Conservation (phyloP, 495 filamentous ascomycete genomes). For the Hypoxylon rickii region DNA sequence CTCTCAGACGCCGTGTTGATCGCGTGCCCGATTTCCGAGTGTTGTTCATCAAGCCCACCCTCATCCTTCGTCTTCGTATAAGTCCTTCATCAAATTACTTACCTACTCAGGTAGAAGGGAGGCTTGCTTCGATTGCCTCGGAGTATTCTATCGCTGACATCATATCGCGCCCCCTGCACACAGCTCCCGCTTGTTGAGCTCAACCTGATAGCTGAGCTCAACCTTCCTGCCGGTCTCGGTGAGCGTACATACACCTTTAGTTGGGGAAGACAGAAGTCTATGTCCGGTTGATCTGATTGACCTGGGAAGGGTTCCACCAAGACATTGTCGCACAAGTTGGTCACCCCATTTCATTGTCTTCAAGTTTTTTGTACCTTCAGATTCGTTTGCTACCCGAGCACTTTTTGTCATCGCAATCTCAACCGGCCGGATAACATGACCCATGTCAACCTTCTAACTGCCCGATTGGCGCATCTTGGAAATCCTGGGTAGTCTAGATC, state of each 20-base stretch:
- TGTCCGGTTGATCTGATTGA: constrained; percentile 29
- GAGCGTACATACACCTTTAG: constrained; percentile 16
- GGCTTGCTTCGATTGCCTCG: constrained; percentile 11
- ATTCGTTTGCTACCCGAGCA: background rate
- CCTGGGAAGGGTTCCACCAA: constrained; percentile 19
- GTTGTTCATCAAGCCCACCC: too few species aligned
- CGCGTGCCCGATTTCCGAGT: constrained; percentile 1
- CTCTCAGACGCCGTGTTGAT: background rate
- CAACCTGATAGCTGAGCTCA: constrained; percentile 20
- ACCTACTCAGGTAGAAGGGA: too few species aligned
- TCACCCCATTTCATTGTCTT: constrained; percentile 20
- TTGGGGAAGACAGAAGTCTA: constrained; percentile 22
- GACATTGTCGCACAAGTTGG: constrained; percentile 35
- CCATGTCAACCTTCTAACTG: constrained; percentile 24
- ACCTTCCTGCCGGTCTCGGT: constrained; percentile 30
- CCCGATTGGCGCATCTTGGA: constrained; percentile 15
- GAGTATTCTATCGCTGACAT: constrained; percentile 35
- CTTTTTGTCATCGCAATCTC: constrained; percentile 10
- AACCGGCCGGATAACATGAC: constrained; percentile 8
- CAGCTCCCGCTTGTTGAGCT: constrained; percentile 32
- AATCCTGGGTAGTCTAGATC: constrained; percentile 1
- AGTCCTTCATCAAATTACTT: too few species aligned
- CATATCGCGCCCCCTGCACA: constrained; percentile 18
- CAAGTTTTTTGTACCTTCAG: background rate
- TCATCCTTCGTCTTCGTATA: too few species aligned